Base-by-base conservation (phyloP, 768 basidiomycete genomes). In the Amanita exitialis region DNA sequence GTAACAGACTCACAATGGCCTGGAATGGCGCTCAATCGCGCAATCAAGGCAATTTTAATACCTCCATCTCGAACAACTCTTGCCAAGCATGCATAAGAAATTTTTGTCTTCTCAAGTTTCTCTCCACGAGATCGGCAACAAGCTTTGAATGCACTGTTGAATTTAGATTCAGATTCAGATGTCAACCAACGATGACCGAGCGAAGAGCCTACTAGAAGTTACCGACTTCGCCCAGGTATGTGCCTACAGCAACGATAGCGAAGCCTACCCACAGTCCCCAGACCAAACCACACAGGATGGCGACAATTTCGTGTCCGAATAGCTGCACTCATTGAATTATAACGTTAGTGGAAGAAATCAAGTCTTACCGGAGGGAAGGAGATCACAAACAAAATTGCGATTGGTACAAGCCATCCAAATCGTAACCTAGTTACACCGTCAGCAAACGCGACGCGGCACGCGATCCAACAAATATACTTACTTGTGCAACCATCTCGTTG, bases 231-330 rank as follows among this genome's bases (percentile, higher is more conserved):
- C 90, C 92, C 0, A 93, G 41, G 57, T 91, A 81, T 0, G 90
- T 92, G 0, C 90, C 88, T 6, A 82, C 86, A 2, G 78, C 78
- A 15, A 90, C 88, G 59, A 96, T 94, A 0, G 67, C 93, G 58
- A 95, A 95, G 2, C 92, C 93, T 20, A 75, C 60, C 75, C 93
- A 84, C 2, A 93, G 69, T 2, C 90, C 91, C 90, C 90, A 96
- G 2, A 95, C 88, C 30, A 95, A 64, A 15, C 93, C 93, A 58
- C 90, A 91, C 6, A 95, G 71, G 32, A 94, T 77, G 20, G 89
- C 88, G 36, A 95, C 73, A 51, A 95, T 87, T 73, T 95, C 93
- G 55, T 95, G 92, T 4, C 93, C 93, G 59, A 93, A 93, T 15
- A 95, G 77, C 77, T 88, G 55, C 8, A 44, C 16, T 42, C 6